phyloP scores from a whole-genome alignment of 2,329 filamentous ascomycete species.

The Phialophora expanda region DNA sequence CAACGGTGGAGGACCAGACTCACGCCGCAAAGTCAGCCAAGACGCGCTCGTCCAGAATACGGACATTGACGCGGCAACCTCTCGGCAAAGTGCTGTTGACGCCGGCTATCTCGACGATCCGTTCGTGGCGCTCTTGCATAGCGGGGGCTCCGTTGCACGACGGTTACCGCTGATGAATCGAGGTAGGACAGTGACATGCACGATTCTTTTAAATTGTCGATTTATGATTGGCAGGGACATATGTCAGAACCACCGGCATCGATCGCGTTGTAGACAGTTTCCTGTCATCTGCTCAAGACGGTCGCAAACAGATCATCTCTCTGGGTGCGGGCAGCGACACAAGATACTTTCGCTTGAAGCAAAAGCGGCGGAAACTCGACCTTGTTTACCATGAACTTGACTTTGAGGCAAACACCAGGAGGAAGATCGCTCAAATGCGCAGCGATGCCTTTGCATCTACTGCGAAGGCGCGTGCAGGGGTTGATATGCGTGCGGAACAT shows the following conservation, averaged over 20 bases:
- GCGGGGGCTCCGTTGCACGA: constrained; percentile 58
- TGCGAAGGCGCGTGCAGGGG: constrained; percentile 43
- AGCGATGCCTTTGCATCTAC: constrained; percentile 40
- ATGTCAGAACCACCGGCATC: constrained; percentile 82
- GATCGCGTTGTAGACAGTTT: constrained; percentile 78
- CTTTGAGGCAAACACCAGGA: constrained; percentile 73
- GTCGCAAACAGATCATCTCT: constrained; percentile 76
- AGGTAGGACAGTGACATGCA: constrained; percentile 60
- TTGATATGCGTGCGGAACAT: constrained; percentile 42
- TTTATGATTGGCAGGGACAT: constrained; percentile 69
- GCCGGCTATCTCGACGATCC: constrained; percentile 83
- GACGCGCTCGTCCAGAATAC: constrained; percentile 85
- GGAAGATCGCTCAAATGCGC: constrained; percentile 60
- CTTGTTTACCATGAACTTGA: constrained; percentile 91
- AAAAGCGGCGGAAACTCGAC: constrained; percentile 45
- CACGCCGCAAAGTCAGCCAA: constrained; percentile 31
- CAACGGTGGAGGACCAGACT: constrained; percentile 44
- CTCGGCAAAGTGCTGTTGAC: constrained; percentile 84
- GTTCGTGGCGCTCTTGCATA: constrained; percentile 63
- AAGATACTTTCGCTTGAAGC: constrained; percentile 72
- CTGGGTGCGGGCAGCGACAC: constrained; percentile 95
- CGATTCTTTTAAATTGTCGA: constrained; percentile 12
- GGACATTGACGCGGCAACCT: constrained; percentile 88
- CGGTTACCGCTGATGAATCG: constrained; percentile 91
- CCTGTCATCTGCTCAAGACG: constrained; percentile 41